Conservation (phyloP, 2,329 filamentous ascomycete genomes). For the Cercospora sp. region DNA sequence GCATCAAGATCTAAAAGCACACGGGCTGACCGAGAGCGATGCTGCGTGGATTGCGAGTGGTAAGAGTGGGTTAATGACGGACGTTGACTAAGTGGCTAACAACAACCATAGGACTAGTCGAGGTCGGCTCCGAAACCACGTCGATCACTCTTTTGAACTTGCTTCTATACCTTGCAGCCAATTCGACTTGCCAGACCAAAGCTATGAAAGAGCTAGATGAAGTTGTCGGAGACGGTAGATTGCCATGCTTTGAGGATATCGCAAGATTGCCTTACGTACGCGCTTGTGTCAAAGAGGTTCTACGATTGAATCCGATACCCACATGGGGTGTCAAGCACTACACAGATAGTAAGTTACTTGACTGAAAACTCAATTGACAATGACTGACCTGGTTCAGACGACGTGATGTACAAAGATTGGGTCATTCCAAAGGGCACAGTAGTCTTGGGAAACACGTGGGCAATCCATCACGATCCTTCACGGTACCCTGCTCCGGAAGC, state of each 20-base stretch:
- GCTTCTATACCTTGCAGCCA: slow-evolving; percentile 8
- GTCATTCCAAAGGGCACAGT: slow-evolving; percentile 15
- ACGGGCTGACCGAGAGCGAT: neutral
- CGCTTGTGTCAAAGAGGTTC: slow-evolving; percentile 36
- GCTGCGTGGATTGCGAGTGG: neutral
- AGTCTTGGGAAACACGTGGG: slow-evolving; percentile 9
- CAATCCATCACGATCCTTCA: slow-evolving; percentile 11
- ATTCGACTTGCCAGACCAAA: slow-evolving; percentile 4
- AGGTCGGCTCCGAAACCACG: slow-evolving; percentile 12
- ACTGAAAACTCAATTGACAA: neutral
- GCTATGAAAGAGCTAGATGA: slow-evolving; percentile 36
- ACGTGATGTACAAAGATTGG: slow-evolving; percentile 27
- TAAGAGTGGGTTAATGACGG: neutral
- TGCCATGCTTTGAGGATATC: slow-evolving; percentile 34
- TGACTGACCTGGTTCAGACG: slow-evolving; percentile 41
- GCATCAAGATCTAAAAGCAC: neutral
- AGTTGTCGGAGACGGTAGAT: slow-evolving; percentile 27
- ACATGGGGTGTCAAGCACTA: neutral
- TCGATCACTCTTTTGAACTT: slow-evolving; percentile 12
- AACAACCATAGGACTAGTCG: neutral
- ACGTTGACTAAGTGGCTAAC: neutral
- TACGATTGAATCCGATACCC: slow-evolving; percentile 37
- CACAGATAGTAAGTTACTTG: neutral
- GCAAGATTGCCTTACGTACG: slow-evolving; percentile 31
- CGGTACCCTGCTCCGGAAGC: slow-evolving; percentile 17